Evolutionary conservation across 805 yeast species (phyloP).

Genomic region (Kodamaea neixiangensis): DNA sequence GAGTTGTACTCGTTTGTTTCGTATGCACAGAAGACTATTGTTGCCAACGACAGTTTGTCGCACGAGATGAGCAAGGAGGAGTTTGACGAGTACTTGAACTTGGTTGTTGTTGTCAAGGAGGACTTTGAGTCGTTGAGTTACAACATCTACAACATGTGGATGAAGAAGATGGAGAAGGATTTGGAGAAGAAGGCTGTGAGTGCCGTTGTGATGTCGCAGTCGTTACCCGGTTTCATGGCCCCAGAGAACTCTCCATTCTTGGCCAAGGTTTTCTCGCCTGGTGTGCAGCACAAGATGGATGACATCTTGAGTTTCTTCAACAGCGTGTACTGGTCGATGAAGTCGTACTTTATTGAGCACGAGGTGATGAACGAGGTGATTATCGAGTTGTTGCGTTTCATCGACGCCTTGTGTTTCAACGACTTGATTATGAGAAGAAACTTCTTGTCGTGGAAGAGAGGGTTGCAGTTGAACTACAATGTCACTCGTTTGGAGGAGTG

Average conservation of each 20-base stretch:
- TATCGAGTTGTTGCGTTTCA: constrained; percentile 76
- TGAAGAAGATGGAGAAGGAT: constrained; percentile 90
- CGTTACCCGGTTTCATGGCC: constrained; percentile 93
- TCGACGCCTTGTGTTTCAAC: constrained; percentile 92
- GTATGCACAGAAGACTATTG: constrained; percentile 89
- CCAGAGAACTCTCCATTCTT: constrained; percentile 81
- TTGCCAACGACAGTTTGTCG: constrained; percentile 76
- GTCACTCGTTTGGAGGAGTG: constrained; percentile 96
- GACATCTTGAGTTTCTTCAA: constrained; percentile 88
- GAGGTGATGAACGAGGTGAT: constrained; percentile 84
- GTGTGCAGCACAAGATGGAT: constrained; percentile 85
- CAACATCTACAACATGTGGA: constrained; percentile 95
- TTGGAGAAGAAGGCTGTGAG: constrained; percentile 89
- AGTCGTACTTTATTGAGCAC: constrained; percentile 81
- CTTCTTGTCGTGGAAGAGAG: constrained; percentile 97
- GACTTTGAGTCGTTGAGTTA: constrained; percentile 91
- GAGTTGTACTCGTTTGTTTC: constrained; percentile 93
- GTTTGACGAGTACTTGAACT: constrained; percentile 82
- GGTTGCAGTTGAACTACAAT: constrained; percentile 93
- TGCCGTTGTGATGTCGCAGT: constrained; percentile 94
- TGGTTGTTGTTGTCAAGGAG: constrained; percentile 88
- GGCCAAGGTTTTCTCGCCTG: constrained; percentile 75
- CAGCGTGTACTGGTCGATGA: constrained; percentile 90
- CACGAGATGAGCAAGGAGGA: constrained; percentile 88
- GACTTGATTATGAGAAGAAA: constrained; percentile 93